Evolutionary conservation across 176 grass and related monocot genomes (phyloP).

Genomic region (Paspalum vaginatum): DNA sequence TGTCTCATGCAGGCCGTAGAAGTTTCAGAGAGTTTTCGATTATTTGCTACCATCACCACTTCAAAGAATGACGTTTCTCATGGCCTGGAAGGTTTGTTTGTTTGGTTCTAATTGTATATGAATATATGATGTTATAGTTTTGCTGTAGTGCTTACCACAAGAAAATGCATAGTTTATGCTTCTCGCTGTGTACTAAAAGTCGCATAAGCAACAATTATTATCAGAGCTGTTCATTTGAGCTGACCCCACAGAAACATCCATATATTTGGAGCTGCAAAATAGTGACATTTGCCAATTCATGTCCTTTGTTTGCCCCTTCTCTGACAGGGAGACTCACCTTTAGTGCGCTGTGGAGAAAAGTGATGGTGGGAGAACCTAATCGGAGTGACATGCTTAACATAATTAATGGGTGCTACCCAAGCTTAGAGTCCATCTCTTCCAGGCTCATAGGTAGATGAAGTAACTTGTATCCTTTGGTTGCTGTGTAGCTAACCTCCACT

Average conservation of each 20-base stretch:
- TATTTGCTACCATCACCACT: slow-evolving; percentile 85
- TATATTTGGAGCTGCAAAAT: slow-evolving; percentile 26
- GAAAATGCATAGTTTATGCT: neutral
- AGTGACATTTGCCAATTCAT: slow-evolving; percentile 1
- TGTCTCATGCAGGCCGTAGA: slow-evolving; percentile 63
- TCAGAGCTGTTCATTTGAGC: neutral
- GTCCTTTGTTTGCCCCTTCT: slow-evolving; percentile 30
- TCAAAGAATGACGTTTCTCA: slow-evolving; percentile 73
- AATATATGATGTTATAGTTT: neutral
- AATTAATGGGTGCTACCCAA: slow-evolving; percentile 82
- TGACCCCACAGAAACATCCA: neutral
- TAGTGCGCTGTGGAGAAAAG: slow-evolving; percentile 86
- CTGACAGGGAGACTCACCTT: slow-evolving; percentile 48
- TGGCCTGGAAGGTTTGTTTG: slow-evolving; percentile 65
- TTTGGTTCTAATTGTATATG: slow-evolving; percentile 7
- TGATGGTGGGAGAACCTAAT: slow-evolving; percentile 69
- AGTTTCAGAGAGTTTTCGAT: slow-evolving; percentile 76
- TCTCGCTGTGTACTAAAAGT: slow-evolving; percentile 1
- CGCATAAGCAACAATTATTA: slow-evolving; percentile 11
- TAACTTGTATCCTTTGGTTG: slow-evolving; percentile 20
- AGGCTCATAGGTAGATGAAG: slow-evolving; percentile 67
- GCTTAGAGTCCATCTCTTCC: slow-evolving; percentile 57
- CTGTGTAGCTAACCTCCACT: neutral
- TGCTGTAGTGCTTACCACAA: neutral
- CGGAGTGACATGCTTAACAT: slow-evolving; percentile 72